phyloP scores from a whole-genome alignment of 148 eudicot species.

The Spergularia marina region DNA sequence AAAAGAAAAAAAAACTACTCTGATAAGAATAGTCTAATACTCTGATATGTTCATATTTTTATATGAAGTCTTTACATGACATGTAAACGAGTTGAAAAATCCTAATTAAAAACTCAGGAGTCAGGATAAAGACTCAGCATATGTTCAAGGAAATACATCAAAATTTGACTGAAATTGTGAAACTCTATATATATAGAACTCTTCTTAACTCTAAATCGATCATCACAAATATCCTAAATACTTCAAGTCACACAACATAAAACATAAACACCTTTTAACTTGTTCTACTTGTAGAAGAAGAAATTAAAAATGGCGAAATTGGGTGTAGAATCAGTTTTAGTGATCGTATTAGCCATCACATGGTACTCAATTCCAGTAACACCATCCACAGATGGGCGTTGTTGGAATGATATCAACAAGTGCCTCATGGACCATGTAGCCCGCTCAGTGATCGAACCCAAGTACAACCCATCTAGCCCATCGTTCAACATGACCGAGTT shows the following conservation, averaged over 20 bases:
- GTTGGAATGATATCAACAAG: slow-evolving; percentile 5
- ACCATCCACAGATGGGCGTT: background rate
- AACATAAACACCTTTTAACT: background rate
- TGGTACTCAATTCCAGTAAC: slow-evolving; percentile 9
- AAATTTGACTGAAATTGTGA: background rate
- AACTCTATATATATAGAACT: background rate
- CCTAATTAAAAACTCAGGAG: background rate
- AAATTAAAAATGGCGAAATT: slow-evolving; percentile 5
- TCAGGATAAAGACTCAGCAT: background rate
- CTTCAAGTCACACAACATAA: background rate
- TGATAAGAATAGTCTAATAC: too few relatives aligned
- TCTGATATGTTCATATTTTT: background rate
- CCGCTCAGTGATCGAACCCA: background rate
- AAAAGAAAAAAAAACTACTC: too few relatives aligned
- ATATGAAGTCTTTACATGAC: background rate
- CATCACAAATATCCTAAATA: background rate
- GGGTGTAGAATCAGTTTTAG: background rate
- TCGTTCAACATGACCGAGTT: slow-evolving; percentile 15
- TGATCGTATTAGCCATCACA: background rate
- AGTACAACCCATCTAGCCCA: slow-evolving; percentile 10
- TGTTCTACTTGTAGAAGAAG: background rate
- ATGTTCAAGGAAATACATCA: background rate
- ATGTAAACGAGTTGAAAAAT: background rate
- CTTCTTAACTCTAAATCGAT: background rate
- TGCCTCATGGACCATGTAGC: background rate